A percentile compares a stretch with the other conserved stretches of the same genome.
These are phyloP conservation scores for Chlamydomonas sphaeroides DNA, from an alignment of 139 green algal species.

Conservation along the genomic window DNA sequence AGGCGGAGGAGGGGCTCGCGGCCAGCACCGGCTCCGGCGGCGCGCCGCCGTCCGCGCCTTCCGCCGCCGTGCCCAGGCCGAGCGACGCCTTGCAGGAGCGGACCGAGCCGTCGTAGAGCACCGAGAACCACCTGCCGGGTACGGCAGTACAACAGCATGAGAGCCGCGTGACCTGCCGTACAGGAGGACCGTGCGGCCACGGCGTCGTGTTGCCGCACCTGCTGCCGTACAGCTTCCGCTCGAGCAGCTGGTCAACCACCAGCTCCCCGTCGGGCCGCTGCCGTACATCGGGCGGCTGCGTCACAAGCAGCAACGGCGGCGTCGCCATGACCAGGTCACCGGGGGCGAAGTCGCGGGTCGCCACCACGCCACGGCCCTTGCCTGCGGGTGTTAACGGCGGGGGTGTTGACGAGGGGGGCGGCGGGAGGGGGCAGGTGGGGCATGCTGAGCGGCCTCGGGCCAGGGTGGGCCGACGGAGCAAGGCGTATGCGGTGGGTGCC, in stretches of 20 bases:
- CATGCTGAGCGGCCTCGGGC: background rate
- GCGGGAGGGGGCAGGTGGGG: background rate
- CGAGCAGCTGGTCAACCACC: conserved; percentile 43
- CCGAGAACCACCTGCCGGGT: too few species aligned
- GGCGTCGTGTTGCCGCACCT: too few species aligned
- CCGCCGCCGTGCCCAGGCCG: background rate
- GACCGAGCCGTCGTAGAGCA: conserved; percentile 8
- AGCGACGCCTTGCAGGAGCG: conserved; percentile 3
- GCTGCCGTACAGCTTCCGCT: conserved; percentile 23
- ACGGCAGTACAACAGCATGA: too few species aligned
- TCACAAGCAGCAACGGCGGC: conserved; percentile 27
- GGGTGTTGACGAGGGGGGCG: too few species aligned
- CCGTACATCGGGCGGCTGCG: background rate
- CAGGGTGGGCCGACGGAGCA: background rate
- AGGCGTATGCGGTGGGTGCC: too few species aligned
- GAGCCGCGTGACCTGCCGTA: too few species aligned
- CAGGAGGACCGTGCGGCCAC: too few species aligned
- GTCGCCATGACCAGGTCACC: conserved; percentile 41
- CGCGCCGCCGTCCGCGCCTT: background rate
- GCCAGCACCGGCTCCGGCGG: conserved; percentile 24
- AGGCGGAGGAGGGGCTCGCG: background rate
- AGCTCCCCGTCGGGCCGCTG: conserved; percentile 35
- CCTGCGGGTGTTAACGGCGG: too few species aligned
- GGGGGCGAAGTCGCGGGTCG: conserved; percentile 1
- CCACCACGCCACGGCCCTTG: conserved; percentile 46